A percentile compares a stretch with the other conserved stretches of the same genome.
phyloP scores from a whole-genome alignment of 345 rosid species.

The Turritis glabra region DNA sequence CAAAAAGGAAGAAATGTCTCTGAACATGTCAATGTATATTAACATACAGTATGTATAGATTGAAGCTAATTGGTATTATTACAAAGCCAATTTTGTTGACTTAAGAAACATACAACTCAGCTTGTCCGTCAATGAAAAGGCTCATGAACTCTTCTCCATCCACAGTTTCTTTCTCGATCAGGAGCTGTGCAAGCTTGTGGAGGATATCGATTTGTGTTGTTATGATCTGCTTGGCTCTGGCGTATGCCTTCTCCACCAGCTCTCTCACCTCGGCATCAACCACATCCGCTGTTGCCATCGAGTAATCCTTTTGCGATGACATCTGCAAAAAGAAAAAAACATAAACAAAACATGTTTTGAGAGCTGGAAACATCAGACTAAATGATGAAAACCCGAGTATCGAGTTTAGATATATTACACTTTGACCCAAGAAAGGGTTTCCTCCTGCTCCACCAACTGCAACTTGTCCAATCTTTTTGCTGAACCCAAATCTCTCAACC shows the following conservation, averaged over 20 bases:
- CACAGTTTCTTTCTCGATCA: conserved; percentile 91
- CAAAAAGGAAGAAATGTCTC: neutral
- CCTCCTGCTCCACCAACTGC: conserved; percentile 97
- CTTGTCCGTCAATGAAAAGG: conserved; percentile 95
- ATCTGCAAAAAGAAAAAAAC: conserved; percentile 47
- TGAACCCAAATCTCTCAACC: conserved; percentile 98
- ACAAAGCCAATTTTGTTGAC: conserved; percentile 11
- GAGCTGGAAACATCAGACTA: neutral
- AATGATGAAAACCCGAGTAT: neutral
- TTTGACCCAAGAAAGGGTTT: conserved; percentile 93
- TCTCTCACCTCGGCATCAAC: conserved; percentile 94
- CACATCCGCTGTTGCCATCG: conserved; percentile 95
- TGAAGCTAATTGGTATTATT: neutral
- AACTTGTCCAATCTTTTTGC: conserved; percentile 96
- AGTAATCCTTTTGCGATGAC: conserved; percentile 96
- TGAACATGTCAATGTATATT: neutral
- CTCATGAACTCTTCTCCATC: conserved; percentile 99
- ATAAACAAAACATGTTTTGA: neutral
- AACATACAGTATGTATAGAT: conserved; percentile 20
- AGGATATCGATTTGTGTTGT: conserved; percentile 76
- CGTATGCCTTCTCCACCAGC: conserved; percentile 75
- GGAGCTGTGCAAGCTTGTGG: conserved; percentile 87
- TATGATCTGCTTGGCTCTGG: conserved; percentile 69
- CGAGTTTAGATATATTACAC: conserved; percentile 14
- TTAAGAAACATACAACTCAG: conserved; percentile 77